phyloP scores from a whole-genome alignment of 129 eudicot genomes.

The Heracleum sosnowskyi region DNA sequence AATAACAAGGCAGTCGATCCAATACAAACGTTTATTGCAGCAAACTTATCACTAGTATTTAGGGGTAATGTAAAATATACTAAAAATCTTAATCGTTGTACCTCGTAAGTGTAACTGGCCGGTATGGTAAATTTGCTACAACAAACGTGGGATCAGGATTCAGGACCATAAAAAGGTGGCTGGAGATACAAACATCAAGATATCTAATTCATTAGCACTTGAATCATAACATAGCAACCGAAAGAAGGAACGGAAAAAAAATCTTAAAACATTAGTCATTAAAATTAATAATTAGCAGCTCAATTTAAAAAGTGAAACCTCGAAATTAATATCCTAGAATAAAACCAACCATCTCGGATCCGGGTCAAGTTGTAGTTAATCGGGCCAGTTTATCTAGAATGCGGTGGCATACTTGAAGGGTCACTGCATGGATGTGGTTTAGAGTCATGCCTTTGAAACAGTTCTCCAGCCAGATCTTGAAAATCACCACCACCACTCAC shows the following conservation, averaged over 20 bases:
- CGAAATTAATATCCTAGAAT: constrained; percentile 2
- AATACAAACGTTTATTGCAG: too few species aligned
- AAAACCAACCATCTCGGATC: constrained; percentile 13
- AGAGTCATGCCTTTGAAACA: constrained; percentile 50
- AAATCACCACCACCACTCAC: constrained; percentile 38
- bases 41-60: too few species aligned
- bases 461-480: constrained; percentile 65
- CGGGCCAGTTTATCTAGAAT: constrained; percentile 32
- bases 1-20: too few species aligned
- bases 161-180: too few species aligned
- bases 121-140: too few species aligned
- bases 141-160: too few species aligned
- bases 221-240: neutral
- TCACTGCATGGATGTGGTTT: constrained; percentile 28
- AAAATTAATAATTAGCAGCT: constrained; percentile 20
- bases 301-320: constrained; percentile 10
- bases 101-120: too few species aligned
- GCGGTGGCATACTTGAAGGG: too few species aligned
- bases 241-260: neutral
- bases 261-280: constrained; percentile 8
- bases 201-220: constrained; percentile 2
- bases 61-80: too few species aligned
- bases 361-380: constrained; percentile 23
- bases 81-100: too few species aligned
- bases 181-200: neutral